Percentiles rank a stretch among this genome's conserved stretches.
These are phyloP conservation scores for Sporothrix brasiliensis DNA, from an alignment of 2,329 filamentous ascomycete genomes.

Conservation along the genomic window DNA sequence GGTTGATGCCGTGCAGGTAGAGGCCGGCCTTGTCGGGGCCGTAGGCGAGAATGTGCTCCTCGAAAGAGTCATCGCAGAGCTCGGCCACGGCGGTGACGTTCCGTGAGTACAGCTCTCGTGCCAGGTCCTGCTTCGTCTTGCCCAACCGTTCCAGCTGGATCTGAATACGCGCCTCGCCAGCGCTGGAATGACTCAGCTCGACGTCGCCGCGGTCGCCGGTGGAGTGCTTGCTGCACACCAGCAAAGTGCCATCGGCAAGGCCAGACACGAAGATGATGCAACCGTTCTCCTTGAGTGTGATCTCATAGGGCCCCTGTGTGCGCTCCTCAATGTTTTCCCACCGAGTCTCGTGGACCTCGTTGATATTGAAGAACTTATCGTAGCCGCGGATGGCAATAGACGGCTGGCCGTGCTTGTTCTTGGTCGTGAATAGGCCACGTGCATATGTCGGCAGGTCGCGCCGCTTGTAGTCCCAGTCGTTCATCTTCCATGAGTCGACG, in stretches of 20 bases:
- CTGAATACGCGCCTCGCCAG: conserved; percentile 80
- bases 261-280: conserved; percentile 98
- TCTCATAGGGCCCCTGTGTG: conserved; percentile 86
- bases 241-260: conserved; percentile 80
- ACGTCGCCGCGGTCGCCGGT: conserved; percentile 76
- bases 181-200: conserved; percentile 77
- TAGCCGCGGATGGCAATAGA: conserved; percentile 91
- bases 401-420: conserved; percentile 60
- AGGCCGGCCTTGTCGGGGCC: conserved; percentile 79
- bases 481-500: conserved; percentile 90
- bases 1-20: conserved; percentile 93
- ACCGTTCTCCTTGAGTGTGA: conserved; percentile 98
- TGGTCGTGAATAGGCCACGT: conserved; percentile 87
- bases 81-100: conserved; percentile 96
- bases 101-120: conserved; percentile 70
- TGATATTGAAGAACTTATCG: conserved; percentile 98
- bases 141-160: conserved; percentile 76
- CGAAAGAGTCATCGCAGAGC: conserved; percentile 92
- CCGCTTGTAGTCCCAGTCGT: conserved; percentile 96
- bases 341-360: conserved; percentile 77
- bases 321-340: conserved; percentile 77
- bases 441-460: conserved; percentile 85
- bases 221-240: conserved; percentile 99
- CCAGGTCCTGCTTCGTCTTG: conserved; percentile 77
- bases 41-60: conserved; percentile 95